Evolutionary conservation across 2,329 filamentous ascomycete species (phyloP).

Genomic region (Pseudopithomyces maydicus): DNA sequence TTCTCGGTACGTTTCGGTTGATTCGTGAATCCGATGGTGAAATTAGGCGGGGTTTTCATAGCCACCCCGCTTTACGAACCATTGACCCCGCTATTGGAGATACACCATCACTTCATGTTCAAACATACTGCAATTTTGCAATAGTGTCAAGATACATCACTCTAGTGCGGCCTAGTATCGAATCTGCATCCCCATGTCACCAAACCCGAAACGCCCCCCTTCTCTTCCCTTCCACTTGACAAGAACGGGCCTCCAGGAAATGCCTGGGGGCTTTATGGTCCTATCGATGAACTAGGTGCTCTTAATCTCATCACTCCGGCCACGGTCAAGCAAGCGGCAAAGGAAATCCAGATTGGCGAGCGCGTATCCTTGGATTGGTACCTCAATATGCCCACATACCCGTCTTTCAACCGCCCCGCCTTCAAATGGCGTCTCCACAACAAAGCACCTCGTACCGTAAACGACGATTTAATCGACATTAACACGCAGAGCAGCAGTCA

Average conservation of each 20-base stretch:
- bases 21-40: too few species aligned
- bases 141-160: too few species aligned
- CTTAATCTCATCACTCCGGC: constrained; percentile 60
- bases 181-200: constrained; percentile 13
- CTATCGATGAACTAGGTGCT: constrained; percentile 58
- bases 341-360: constrained; percentile 52
- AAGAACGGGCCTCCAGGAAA: constrained; percentile 58
- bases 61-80: too few species aligned
- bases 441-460: constrained; percentile 32
- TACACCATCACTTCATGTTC: too few species aligned
- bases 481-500: constrained; percentile 47
- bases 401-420: constrained; percentile 43
- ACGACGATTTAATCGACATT: constrained; percentile 44
- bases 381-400: constrained; percentile 46
- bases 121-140: too few species aligned
- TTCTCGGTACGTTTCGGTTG: too few species aligned
- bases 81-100: too few species aligned
- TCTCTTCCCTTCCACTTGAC: constrained; percentile 56
- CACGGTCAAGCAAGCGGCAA: constrained; percentile 49
- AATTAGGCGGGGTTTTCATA: too few species aligned
- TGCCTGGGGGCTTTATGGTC: constrained; percentile 62
- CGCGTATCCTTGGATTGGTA: constrained; percentile 48
- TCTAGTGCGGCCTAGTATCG: too few species aligned
- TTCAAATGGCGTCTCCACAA: constrained; percentile 38
- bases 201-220: constrained; percentile 41